Base-by-base conservation (phyloP, 2,329 filamentous ascomycete species). In the Calonectria fujianensis region DNA sequence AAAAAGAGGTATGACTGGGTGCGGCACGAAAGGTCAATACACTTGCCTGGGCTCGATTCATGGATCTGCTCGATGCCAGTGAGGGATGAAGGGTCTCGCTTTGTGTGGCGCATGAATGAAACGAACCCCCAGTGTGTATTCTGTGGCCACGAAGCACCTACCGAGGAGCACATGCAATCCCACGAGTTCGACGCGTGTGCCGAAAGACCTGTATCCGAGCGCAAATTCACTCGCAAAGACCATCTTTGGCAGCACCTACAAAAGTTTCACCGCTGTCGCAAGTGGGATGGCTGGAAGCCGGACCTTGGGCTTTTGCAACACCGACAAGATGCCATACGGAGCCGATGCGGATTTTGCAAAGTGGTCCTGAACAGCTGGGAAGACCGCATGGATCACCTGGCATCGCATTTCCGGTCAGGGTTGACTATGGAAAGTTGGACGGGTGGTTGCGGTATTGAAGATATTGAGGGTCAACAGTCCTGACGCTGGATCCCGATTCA, bases 31-130 rank as follows among this genome's bases (percentile, higher is more conserved):
- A 85, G 89, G 51, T 88, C 88, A 1, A 82, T 90, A 4, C 88
- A 90, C 75, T 80, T 89, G 2, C 82, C 88, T 6, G 83, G 83
- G 0, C 83, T 85, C 7, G 82, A 84, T 48, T 83, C 82, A 0
- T 91, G 87, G 88, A 86, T 91, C 7, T 93, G 91, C 76, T 86
- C 87, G 0, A 85, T 84, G 1, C 85, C 85, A 5, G 73, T 84
- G 4, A 77, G 81, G 0, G 71, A 78, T 1, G 79, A 80, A n/a
- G 81, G 85, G 69, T 79, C 90, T 0, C 82, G 87, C 1, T 85
- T 89, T 0, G 86, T 90, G 2, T 87, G 90, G 75, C 86, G 89
- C 5, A 86, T 90, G 54, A 84, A 85, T 20, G 86, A 88, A 24
- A 86, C 85, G 8, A 84, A 85, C 13, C 83, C 85, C 0, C 82